Conservation (phyloP, 345 rosid species). For the Clausena lansium region DNA sequence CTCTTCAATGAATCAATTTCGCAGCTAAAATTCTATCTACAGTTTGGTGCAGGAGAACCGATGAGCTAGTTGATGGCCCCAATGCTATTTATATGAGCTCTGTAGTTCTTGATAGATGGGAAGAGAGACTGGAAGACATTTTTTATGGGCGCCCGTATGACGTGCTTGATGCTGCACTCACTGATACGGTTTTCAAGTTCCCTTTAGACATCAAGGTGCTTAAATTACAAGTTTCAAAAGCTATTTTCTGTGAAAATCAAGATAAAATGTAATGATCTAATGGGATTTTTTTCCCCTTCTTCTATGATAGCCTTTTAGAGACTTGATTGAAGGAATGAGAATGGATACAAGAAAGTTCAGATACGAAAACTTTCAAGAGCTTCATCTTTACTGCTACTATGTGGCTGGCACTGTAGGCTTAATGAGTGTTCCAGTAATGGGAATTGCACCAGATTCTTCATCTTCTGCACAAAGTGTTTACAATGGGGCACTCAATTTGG, state of each 20-base stretch:
- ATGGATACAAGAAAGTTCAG: conserved; percentile 50
- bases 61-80: conserved; percentile 60
- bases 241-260: too few species aligned
- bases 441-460: conserved; percentile 45
- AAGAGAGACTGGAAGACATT: conserved; percentile 54
- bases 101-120: conserved; percentile 51
- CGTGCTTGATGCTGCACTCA: conserved; percentile 59
- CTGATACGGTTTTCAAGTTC: conserved; percentile 49
- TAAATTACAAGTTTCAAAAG: neutral
- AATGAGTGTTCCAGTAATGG: conserved; percentile 66
- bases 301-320: conserved; percentile 47
- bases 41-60: conserved; percentile 73
- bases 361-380: conserved; percentile 51
- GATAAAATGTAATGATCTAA: neutral
- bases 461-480: conserved; percentile 37
- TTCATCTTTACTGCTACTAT: conserved; percentile 51
- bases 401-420: conserved; percentile 62
- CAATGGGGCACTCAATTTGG: conserved; percentile 46
- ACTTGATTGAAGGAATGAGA: conserved; percentile 70
- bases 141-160: conserved; percentile 56
- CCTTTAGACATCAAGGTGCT: conserved; percentile 52
- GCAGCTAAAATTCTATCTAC: neutral
- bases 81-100: conserved; percentile 41
- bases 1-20: neutral
- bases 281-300: neutral